Base-by-base conservation (phyloP, 139 green algal genomes). In the Micractinium sp. region DNA sequence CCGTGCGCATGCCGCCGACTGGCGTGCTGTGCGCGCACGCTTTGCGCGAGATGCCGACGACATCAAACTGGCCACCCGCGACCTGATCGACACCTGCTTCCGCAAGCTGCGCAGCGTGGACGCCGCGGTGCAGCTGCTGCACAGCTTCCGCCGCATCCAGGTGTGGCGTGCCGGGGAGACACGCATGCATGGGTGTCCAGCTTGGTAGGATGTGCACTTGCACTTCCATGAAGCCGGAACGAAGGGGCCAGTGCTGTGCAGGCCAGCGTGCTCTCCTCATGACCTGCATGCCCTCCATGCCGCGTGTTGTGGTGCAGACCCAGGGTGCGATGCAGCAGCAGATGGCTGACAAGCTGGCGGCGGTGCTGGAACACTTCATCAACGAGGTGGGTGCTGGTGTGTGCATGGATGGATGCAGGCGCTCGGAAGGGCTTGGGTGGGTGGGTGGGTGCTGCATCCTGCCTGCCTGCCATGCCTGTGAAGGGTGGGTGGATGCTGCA, bases 61-160 rank as follows among this genome's bases (percentile, higher is more conserved):
- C n/a, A 74, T 92, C 33, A 90, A 91, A 56, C 77, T 87, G 74
- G 88, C 92, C 77, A 95, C 91, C 4, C 91, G 95, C 2, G 93
- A 96, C 85, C 95, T 99, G n/a, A 98, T 99, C 82, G 96, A 99
- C 93, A 96, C 93, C n/a, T 97, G 89, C 87, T 99, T 99, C 94
- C 91, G 96, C 84, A 97, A 97, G 92, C 93, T 98, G 91, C 91
- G 95, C 39, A 96, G 89, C 77, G 95, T 96, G 25, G 96, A 98
- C 89, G 95, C 94, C 25, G 97, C 97, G 0, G 97, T 96, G 80
- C 95, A 99, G 84, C 94, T 99, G 85, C 93, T 99, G 89, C 93
- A 96, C 81, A 97, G 93, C 93, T 98, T 99, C 93, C 96, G 97
- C 84, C 92, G 86, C 61, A 98, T 99, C 88, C 94, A 97, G n/a